Conservation (phyloP, 805 yeast species). For the Kockiozyma suomiensis region DNA sequence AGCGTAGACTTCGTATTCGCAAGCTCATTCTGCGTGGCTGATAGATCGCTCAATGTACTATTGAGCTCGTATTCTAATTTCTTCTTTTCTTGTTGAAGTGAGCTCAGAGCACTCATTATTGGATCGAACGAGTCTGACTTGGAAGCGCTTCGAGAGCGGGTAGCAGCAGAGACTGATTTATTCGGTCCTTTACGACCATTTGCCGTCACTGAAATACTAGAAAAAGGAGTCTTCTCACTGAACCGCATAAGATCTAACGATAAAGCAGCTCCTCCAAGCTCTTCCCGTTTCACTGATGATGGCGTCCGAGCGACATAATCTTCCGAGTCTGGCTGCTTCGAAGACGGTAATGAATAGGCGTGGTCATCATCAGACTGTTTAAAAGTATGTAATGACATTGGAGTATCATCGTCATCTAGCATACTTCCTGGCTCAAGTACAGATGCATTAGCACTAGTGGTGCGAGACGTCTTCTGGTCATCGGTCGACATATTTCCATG, state of each 20-base stretch:
- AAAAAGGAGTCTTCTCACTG: background rate
- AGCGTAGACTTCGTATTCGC: background rate
- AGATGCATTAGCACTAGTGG: background rate
- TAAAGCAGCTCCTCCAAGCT: background rate
- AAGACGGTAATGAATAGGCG: background rate
- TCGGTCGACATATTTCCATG: background rate
- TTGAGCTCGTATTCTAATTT: conserved; percentile 16
- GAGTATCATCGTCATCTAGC: background rate
- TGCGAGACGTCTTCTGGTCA: background rate
- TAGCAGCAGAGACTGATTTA: background rate
- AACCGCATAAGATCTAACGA: background rate
- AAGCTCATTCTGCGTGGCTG: conserved; percentile 13
- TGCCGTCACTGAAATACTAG: background rate
- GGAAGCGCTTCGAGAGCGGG: background rate
- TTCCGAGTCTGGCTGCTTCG: background rate
- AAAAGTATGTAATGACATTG: background rate
- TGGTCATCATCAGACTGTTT: background rate
- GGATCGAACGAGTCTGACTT: conserved; percentile 18
- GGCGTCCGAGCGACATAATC: background rate
- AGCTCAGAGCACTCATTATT: conserved; percentile 14
- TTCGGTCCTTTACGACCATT: background rate
- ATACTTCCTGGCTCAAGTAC: background rate
- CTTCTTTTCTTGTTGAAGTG: conserved; percentile 20
- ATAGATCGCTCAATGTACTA: background rate
- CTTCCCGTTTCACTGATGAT: background rate